Evolutionary conservation across 371 early-diverging fungal genomes (phyloP).

Genomic region (Dichotomocladium elegans): DNA sequence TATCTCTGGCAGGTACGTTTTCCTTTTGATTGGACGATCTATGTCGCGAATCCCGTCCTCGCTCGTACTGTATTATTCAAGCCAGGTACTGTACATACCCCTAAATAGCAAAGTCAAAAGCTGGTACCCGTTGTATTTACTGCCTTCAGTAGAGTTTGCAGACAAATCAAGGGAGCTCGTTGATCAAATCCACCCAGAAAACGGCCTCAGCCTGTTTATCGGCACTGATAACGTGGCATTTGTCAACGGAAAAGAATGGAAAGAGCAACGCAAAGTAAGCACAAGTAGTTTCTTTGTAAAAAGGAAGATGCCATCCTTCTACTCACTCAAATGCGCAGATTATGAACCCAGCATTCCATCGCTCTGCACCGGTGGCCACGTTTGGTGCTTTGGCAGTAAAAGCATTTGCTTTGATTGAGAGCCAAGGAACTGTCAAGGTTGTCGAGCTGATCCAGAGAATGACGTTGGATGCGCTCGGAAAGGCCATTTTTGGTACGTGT

Average conservation of each 20-base stretch:
- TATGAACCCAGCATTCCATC: slow-evolving; percentile 38
- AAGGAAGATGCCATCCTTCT: not conserved
- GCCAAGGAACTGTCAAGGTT: slow-evolving; percentile 4
- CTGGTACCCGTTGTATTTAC: slow-evolving; percentile 8
- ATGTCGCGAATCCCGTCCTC: slow-evolving; percentile 23
- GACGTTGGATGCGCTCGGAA: slow-evolving; percentile 33
- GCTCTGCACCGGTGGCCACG: slow-evolving; percentile 24
- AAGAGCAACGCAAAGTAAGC: slow-evolving; percentile 27
- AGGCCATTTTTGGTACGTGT: slow-evolving; percentile 29
- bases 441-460: slow-evolving; percentile 14
- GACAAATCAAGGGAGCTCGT: slow-evolving; percentile 2
- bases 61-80: slow-evolving; percentile 23
- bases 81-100: slow-evolving; percentile 30
- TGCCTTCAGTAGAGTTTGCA: slow-evolving; percentile 1
- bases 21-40: slow-evolving; percentile 27
- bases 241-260: slow-evolving; percentile 35
- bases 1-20: slow-evolving; percentile 13
- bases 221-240: slow-evolving; percentile 27
- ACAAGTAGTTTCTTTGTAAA: not conserved
- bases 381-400: slow-evolving; percentile 19
- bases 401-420: slow-evolving; percentile 17
- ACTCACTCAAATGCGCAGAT: not conserved
- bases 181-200: slow-evolving; percentile 1
- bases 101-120: too few relatives aligned
- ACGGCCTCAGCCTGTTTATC: slow-evolving; percentile 14